These are phyloP conservation scores for Eutrema yunnanense DNA, from an alignment of 345 rosid species.

Conservation along the genomic window DNA sequence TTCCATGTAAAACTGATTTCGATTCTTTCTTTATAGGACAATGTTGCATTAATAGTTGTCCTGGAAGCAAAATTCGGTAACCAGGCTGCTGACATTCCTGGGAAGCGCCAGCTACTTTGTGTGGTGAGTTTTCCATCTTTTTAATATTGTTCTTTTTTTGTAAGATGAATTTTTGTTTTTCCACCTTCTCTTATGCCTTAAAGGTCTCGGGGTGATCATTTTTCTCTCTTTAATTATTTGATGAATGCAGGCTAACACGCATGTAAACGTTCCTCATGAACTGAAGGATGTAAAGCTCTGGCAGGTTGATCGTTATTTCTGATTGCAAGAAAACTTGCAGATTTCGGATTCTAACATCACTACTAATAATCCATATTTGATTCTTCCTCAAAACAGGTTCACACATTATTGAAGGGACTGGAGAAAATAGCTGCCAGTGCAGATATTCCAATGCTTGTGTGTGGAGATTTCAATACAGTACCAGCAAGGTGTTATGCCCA, in stretches of 20 bases:
- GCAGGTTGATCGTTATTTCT: constrained; percentile 58
- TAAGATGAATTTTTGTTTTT: background rate
- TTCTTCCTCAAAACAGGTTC: constrained; percentile 52
- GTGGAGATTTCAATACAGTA: constrained; percentile 91
- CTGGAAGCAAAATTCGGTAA: constrained; percentile 87
- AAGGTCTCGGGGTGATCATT: constrained; percentile 7
- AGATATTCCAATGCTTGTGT: constrained; percentile 97
- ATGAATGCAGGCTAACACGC: constrained; percentile 82
- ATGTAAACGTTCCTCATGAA: constrained; percentile 77
- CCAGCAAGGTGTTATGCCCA: constrained; percentile 32
- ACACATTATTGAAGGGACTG: constrained; percentile 89
- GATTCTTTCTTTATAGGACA: constrained; percentile 48
- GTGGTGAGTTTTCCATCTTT: constrained; percentile 51
- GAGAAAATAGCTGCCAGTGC: constrained; percentile 97
- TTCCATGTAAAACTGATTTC: constrained; percentile 1
- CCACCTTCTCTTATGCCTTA: background rate
- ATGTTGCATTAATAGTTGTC: constrained; percentile 87
- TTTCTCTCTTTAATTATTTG: constrained; percentile 3
- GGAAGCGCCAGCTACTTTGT: constrained; percentile 88
- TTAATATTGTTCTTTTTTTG: background rate
- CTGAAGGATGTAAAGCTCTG: constrained; percentile 95
- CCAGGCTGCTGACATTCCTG: constrained; percentile 79
- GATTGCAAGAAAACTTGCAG: background rate
- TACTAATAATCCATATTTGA: constrained; percentile 1
- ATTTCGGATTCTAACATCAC: background rate